Evolutionary conservation across 148 eudicot genomes (phyloP).

Genomic region (Limonium bicolor): DNA sequence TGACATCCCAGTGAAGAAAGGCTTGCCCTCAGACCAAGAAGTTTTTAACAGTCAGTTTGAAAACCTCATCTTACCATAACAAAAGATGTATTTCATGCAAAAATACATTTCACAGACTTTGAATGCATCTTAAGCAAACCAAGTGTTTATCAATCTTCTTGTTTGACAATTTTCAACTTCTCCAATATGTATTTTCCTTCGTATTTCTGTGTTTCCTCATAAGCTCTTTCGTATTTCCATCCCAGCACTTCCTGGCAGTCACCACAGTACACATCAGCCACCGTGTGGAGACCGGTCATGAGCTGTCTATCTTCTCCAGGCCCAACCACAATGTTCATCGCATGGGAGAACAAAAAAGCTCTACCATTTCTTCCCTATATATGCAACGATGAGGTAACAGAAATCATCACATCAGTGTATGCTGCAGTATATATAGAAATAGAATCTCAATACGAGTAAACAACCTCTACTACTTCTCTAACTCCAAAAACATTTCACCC

Average conservation of each 20-base stretch:
- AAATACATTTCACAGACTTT: too few relatives aligned
- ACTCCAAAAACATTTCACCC: too few relatives aligned
- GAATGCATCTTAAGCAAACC: too few relatives aligned
- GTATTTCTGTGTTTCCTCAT: constrained; percentile 20
- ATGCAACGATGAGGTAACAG: constrained; percentile 1
- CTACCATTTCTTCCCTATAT: constrained; percentile 24
- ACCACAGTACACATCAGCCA: constrained; percentile 35
- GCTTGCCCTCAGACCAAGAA: too few relatives aligned
- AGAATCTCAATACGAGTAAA: too few relatives aligned
- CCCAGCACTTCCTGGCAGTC: constrained; percentile 34
- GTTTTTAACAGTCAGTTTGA: too few relatives aligned
- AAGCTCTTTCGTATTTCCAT: constrained; percentile 40
- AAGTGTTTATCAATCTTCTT: constrained; percentile 10
- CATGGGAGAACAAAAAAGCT: constrained; percentile 40
- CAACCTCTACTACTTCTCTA: too few relatives aligned
- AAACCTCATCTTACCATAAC: too few relatives aligned
- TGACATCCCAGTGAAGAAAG: too few relatives aligned
- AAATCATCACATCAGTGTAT: too few relatives aligned
- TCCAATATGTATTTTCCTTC: constrained; percentile 35
- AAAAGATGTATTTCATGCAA: too few relatives aligned
- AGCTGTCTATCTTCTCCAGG: constrained; percentile 27
- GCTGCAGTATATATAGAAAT: too few relatives aligned
- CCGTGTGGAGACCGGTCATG: constrained; percentile 38
- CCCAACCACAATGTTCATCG: constrained; percentile 26
- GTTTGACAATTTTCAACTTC: constrained; percentile 29